Conservation (phyloP, 2,329 filamentous ascomycete species). For the Cytospora mali region DNA sequence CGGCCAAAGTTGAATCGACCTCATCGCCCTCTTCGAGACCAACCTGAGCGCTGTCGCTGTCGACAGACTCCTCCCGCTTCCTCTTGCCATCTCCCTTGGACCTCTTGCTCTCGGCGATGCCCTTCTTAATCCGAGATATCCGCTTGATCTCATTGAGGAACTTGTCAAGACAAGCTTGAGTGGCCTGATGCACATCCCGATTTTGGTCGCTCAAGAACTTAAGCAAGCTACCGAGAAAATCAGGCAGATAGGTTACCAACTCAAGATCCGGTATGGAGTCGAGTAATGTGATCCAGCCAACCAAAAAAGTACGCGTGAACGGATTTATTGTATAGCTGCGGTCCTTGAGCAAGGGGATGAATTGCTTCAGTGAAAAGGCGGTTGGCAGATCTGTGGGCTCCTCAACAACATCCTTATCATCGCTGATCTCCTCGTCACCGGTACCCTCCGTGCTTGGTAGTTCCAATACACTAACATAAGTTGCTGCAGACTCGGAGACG, state of each 20-base stretch:
- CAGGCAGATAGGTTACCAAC: slow-evolving; percentile 87
- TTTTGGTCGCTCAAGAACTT: slow-evolving; percentile 93
- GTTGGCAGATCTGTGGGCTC: slow-evolving; percentile 64
- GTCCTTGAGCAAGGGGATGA: slow-evolving; percentile 92
- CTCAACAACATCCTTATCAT: slow-evolving; percentile 49
- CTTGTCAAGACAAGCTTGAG: slow-evolving; percentile 83
- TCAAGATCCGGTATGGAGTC: slow-evolving; percentile 97
- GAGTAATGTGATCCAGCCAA: slow-evolving; percentile 91
- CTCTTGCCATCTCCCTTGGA: slow-evolving; percentile 67
- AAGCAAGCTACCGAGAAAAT: slow-evolving; percentile 86
- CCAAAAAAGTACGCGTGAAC: slow-evolving; percentile 91
- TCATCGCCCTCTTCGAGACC: slow-evolving; percentile 64
- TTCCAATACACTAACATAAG: slow-evolving; percentile 89
- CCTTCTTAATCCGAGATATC: slow-evolving; percentile 89
- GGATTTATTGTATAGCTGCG: slow-evolving; percentile 93
- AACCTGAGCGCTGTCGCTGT: slow-evolving; percentile 63
- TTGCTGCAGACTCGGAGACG: slow-evolving; percentile 90
- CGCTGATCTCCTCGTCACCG: slow-evolving; percentile 52
- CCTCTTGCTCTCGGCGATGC: slow-evolving; percentile 83
- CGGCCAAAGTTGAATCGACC: slow-evolving; percentile 58
- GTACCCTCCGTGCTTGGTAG: slow-evolving; percentile 45
- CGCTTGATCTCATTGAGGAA: slow-evolving; percentile 94
- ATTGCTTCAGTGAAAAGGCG: slow-evolving; percentile 86
- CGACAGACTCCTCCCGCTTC: slow-evolving; percentile 70
- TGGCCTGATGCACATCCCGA: slow-evolving; percentile 90